Conservation (phyloP, 169 alveolate species). For the Plasmodium vinckei region DNA sequence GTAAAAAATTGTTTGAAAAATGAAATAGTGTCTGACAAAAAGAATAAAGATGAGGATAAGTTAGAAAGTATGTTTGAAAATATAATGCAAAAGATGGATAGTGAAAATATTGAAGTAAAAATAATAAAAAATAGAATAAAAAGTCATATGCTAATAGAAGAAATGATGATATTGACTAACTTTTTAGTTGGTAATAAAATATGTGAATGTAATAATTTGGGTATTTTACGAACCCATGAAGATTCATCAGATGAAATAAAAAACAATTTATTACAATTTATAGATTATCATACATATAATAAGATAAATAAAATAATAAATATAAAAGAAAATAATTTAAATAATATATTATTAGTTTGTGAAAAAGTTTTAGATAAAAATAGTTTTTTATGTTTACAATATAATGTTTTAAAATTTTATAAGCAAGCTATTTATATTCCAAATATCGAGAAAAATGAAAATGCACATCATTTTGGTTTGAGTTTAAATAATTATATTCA, state of each 20-base stretch:
- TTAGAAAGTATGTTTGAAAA: background rate
- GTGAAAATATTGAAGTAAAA: conserved; percentile 33
- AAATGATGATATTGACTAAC: conserved; percentile 87
- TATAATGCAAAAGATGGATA: conserved; percentile 57
- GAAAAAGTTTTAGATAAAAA: conserved; percentile 78
- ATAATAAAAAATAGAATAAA: conserved; percentile 68
- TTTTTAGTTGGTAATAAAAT: conserved; percentile 84
- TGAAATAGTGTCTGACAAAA: no score
- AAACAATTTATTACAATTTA: conserved; percentile 56
- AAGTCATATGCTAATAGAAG: conserved; percentile 88
- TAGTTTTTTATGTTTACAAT: conserved; percentile 80
- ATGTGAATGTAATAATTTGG: conserved; percentile 69
- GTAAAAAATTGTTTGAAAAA: background rate
- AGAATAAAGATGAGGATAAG: background rate
- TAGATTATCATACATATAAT: conserved; percentile 62
- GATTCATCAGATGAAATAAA: conserved; percentile 82
- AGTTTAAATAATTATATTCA: conserved; percentile 97
- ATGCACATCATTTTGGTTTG: conserved; percentile 95
- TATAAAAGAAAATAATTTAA: conserved; percentile 20
- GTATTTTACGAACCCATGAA: conserved; percentile 82
- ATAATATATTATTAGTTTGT: conserved; percentile 65
- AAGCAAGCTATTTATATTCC: conserved; percentile 85
- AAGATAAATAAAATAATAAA: conserved; percentile 28
- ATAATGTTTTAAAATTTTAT: conserved; percentile 81
- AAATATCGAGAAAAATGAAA: conserved; percentile 42